phyloP scores from a whole-genome alignment of 345 rosid species.

The Cochlearia excelsa region DNA sequence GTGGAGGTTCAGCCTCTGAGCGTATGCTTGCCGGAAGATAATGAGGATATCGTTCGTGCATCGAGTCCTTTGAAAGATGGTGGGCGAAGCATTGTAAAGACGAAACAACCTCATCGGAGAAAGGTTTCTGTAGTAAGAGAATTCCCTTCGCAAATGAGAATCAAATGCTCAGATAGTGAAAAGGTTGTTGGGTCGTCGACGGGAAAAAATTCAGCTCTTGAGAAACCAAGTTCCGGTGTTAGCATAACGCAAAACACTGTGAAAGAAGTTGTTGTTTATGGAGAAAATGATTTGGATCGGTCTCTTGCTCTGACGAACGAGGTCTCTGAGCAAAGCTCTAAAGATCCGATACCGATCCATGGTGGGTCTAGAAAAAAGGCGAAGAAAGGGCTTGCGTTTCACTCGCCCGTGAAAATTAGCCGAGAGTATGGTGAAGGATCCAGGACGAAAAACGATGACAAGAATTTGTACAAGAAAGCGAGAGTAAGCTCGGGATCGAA shows the following conservation, averaged over 20 bases:
- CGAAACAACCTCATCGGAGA: slow-evolving; percentile 47
- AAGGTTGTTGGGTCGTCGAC: slow-evolving; percentile 14
- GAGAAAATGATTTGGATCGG: slow-evolving; percentile 16
- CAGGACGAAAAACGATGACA: slow-evolving; percentile 18
- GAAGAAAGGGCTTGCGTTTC: slow-evolving; percentile 31
- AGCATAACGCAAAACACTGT: background rate
- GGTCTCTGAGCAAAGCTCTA: background rate
- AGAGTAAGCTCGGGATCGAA: too few species aligned
- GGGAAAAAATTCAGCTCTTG: slow-evolving; percentile 26
- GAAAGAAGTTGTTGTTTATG: slow-evolving; percentile 15
- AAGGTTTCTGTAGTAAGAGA: slow-evolving; percentile 48
- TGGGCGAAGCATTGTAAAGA: background rate
- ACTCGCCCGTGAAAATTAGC: slow-evolving; percentile 21
- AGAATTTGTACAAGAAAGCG: background rate
- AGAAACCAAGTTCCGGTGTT: slow-evolving; percentile 18
- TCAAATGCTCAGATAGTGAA: slow-evolving; percentile 36
- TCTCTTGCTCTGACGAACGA: slow-evolving; percentile 14
- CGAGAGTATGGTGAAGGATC: slow-evolving; percentile 29
- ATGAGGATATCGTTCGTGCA: background rate
- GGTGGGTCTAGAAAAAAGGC: slow-evolving; percentile 36
- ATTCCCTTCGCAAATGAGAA: slow-evolving; percentile 51
- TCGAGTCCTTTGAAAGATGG: background rate
- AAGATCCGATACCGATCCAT: slow-evolving; percentile 23
- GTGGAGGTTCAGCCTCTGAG: slow-evolving; percentile 16
- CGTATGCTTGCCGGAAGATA: slow-evolving; percentile 7